A percentile compares a stretch with the other conserved stretches of the same genome.
Evolutionary conservation across 1,139 yeast species (phyloP).

Genomic region (Pichia sp.): DNA sequence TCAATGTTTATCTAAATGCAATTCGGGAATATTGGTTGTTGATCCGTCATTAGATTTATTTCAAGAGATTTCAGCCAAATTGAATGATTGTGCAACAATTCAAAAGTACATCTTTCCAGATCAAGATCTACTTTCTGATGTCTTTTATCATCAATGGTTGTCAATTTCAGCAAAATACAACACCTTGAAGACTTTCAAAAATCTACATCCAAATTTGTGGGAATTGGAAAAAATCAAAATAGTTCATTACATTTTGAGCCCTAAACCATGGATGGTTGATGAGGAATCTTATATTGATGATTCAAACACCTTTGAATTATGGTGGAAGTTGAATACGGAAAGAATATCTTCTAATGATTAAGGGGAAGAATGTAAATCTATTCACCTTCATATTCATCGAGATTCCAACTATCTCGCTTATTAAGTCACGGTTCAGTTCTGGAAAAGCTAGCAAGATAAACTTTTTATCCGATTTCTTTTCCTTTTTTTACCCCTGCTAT

Average conservation of each 20-base stretch:
- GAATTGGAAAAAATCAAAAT: conserved; percentile 38
- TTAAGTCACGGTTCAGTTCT: too few species aligned
- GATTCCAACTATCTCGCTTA: too few species aligned
- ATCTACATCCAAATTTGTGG: conserved; percentile 38
- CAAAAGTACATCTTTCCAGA: conserved; percentile 43
- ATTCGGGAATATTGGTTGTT: conserved; percentile 46
- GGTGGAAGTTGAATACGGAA: conserved; percentile 35
- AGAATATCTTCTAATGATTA: conserved; percentile 18
- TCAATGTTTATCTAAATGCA: conserved; percentile 38
- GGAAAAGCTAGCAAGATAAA: too few species aligned
- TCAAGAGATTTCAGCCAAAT: conserved; percentile 30
- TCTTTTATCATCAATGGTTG: conserved; percentile 40
- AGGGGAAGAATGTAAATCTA: too few species aligned
- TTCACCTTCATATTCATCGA: too few species aligned
- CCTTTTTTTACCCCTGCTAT: too few species aligned
- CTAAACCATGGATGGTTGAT: conserved; percentile 49
- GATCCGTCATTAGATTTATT: conserved; percentile 31
- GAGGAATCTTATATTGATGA: conserved; percentile 20
- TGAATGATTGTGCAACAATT: conserved; percentile 29
- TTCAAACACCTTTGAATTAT: conserved; percentile 28
- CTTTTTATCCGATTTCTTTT: too few species aligned
- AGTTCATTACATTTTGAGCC: conserved; percentile 44
- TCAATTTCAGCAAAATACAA: conserved; percentile 44
- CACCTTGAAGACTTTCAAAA: conserved; percentile 41
- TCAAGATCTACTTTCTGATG: conserved; percentile 46